These are phyloP conservation scores for Oryza coarctata DNA, from an alignment of 176 grass and related monocot species.

Conservation along the genomic window DNA sequence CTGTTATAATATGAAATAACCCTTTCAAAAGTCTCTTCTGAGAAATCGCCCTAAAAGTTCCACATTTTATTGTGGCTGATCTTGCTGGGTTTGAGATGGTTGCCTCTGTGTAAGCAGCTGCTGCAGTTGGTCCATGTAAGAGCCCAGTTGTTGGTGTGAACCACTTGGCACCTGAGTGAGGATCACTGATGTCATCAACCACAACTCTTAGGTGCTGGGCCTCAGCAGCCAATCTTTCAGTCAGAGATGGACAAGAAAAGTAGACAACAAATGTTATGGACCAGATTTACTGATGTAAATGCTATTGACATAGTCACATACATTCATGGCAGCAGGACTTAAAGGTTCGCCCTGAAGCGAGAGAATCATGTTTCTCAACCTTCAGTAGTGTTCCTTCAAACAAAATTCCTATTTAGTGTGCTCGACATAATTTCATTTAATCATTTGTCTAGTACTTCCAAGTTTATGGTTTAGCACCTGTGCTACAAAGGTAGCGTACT, in stretches of 20 bases:
- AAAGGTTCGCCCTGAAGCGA: neutral
- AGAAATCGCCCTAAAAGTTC: constrained; percentile 31
- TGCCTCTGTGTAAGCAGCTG: constrained; percentile 52
- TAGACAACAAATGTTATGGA: neutral
- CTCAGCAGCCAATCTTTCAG: constrained; percentile 61
- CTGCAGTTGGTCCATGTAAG: constrained; percentile 63
- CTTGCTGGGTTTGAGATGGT: constrained; percentile 32
- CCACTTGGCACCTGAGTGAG: constrained; percentile 26
- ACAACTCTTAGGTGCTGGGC: constrained; percentile 58
- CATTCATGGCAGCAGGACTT: neutral
- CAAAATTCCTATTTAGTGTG: too few species aligned
- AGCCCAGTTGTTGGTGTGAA: constrained; percentile 46
- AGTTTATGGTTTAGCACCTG: too few species aligned
- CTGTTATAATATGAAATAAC: neutral
- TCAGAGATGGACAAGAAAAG: constrained; percentile 62
- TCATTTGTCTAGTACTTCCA: too few species aligned
- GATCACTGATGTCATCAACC: constrained; percentile 52
- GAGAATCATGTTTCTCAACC: too few species aligned
- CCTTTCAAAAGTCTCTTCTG: constrained; percentile 12
- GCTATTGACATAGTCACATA: neutral
- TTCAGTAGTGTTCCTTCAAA: too few species aligned
- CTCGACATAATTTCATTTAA: too few species aligned
- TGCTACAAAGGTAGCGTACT: too few species aligned
- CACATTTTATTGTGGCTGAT: constrained; percentile 22
- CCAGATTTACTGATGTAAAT: neutral